These are phyloP conservation scores for Suhomyces sp. DNA, from an alignment of 805 yeast genomes.

Conservation along the genomic window DNA sequence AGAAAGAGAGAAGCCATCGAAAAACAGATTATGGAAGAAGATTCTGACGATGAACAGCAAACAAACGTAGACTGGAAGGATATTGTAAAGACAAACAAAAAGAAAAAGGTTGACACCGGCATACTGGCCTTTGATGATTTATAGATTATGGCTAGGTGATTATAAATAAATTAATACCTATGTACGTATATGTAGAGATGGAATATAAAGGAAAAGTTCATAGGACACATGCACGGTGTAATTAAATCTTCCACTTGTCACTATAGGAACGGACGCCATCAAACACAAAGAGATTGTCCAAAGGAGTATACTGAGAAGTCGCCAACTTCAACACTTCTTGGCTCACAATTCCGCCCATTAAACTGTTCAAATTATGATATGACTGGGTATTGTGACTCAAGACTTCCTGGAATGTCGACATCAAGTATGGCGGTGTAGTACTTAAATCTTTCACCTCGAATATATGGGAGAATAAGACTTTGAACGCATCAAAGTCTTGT, in stretches of 20 bases:
- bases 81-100: constrained; percentile 62
- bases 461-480: constrained; percentile 16
- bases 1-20: constrained; percentile 69
- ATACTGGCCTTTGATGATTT: constrained; percentile 57
- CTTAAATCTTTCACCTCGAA: constrained; percentile 10
- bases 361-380: constrained; percentile 58
- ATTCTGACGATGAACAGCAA: constrained; percentile 44
- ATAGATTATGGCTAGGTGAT: constrained; percentile 11
- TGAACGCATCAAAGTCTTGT: constrained; percentile 19
- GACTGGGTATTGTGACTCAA: constrained; percentile 40
- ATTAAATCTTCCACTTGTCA: constrained; percentile 34
- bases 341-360: constrained; percentile 81
- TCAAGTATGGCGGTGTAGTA: constrained; percentile 14
- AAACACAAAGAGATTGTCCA: constrained; percentile 65
- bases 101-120: constrained; percentile 41
- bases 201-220: background rate
- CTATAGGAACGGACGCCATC: constrained; percentile 66
- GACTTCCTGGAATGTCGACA: constrained; percentile 27
- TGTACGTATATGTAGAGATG: background rate
- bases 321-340: constrained; percentile 78
- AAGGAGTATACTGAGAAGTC: constrained; percentile 78
- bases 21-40: constrained; percentile 44
- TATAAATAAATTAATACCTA: background rate
- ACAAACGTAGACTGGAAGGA: constrained; percentile 85
- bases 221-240: background rate